These are phyloP conservation scores for Tephrocybe rancida DNA, from an alignment of 768 basidiomycete species.

Conservation along the genomic window DNA sequence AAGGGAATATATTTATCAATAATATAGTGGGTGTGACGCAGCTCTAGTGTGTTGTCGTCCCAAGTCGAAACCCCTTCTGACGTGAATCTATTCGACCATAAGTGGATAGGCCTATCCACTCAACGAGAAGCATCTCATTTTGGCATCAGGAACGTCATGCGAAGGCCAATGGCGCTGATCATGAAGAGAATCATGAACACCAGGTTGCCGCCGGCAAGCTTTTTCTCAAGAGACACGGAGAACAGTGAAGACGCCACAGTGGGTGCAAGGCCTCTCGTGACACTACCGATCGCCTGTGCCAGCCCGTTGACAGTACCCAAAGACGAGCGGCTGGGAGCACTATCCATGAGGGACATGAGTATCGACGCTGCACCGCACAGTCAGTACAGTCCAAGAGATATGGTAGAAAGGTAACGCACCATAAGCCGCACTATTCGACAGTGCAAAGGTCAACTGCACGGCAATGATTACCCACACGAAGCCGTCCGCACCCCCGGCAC, in stretches of 20 bases:
- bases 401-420: constrained; percentile 29
- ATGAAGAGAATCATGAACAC: constrained; percentile 39
- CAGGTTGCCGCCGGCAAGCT: constrained; percentile 47
- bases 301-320: constrained; percentile 59
- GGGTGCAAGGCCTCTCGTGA: constrained; percentile 54
- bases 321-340: constrained; percentile 37
- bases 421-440: constrained; percentile 33
- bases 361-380: constrained; percentile 42
- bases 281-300: constrained; percentile 53
- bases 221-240: constrained; percentile 47
- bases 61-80: no score
- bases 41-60: no score
- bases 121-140: neutral
- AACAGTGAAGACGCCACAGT: constrained; percentile 58
- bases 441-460: constrained; percentile 32
- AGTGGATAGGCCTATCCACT: neutral
- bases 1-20: no score
- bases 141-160: constrained; percentile 26
- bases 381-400: constrained; percentile 5
- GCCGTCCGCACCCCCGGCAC: constrained; percentile 34
- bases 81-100: no score
- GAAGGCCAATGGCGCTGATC: constrained; percentile 26
- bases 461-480: constrained; percentile 31
- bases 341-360: constrained; percentile 47
- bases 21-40: no score